Conservation (phyloP, 805 yeast species). For the Candida anglica region DNA sequence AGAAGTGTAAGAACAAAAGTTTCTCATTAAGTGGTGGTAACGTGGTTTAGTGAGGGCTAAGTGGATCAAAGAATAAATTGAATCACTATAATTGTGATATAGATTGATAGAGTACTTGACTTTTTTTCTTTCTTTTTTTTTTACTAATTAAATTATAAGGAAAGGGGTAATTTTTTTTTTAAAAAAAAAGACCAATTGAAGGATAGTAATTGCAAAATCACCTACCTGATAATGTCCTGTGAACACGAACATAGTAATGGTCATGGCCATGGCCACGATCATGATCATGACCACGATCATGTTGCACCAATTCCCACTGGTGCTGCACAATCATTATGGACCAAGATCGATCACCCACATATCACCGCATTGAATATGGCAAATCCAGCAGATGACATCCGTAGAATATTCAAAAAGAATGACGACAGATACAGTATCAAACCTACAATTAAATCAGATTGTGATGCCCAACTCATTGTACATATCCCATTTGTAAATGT, state of each 20-base stretch:
- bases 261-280: conserved; percentile 29
- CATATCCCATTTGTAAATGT: conserved; percentile 74
- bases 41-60: too few relatives aligned
- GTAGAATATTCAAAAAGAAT: conserved; percentile 49
- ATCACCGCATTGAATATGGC: conserved; percentile 62
- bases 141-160: too few relatives aligned
- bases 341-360: conserved; percentile 55
- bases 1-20: too few relatives aligned
- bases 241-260: conserved; percentile 21
- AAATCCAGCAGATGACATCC: conserved; percentile 47
- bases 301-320: conserved; percentile 69
- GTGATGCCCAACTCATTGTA: conserved; percentile 76
- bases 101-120: too few relatives aligned
- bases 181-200: too few relatives aligned
- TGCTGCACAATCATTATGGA: conserved; percentile 61
- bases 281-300: conserved; percentile 23
- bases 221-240: conserved; percentile 2
- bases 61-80: too few relatives aligned
- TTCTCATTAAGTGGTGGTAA: too few relatives aligned
- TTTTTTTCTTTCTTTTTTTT: too few relatives aligned
- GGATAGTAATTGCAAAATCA: too few relatives aligned
- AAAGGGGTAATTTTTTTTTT: too few relatives aligned
- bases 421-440: conserved; percentile 46
- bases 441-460: conserved; percentile 59
- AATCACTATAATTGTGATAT: too few relatives aligned